These are phyloP conservation scores for Zoysia matrella DNA, from an alignment of 202 grass and related monocot genomes.

Conservation along the genomic window DNA sequence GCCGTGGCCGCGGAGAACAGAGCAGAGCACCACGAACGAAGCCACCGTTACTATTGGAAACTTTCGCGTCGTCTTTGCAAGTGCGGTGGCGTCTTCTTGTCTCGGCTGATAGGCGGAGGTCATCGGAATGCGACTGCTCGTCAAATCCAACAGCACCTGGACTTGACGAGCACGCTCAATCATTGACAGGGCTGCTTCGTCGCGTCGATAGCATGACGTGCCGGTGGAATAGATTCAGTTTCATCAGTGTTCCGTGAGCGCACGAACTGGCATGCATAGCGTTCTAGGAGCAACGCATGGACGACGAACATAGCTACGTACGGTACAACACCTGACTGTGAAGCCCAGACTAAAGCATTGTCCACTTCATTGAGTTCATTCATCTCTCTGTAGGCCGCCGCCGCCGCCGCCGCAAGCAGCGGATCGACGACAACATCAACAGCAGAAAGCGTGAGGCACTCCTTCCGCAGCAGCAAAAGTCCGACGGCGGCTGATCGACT, in stretches of 20 bases:
- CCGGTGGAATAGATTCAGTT: not conserved
- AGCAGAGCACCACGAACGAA: no score
- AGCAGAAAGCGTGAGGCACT: no score
- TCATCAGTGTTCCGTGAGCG: conserved; percentile 17
- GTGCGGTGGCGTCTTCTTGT: not conserved
- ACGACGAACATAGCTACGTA: not conserved
- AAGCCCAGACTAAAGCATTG: no score
- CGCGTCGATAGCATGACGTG: not conserved
- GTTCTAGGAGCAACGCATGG: not conserved
- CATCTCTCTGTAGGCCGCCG: no score
- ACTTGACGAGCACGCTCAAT: not conserved
- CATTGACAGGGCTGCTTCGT: not conserved
- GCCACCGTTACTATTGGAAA: not conserved
- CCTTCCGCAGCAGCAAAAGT: no score
- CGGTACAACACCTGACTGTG: no score
- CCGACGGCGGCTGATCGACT: no score
- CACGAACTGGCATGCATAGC: not conserved
- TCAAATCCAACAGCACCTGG: conserved; percentile 14
- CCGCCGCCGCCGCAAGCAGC: no score
- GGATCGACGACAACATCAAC: no score
- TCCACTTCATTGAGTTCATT: no score
- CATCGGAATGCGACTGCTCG: conserved; percentile 4
- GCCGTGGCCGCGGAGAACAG: no score
- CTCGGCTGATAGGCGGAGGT: not conserved
- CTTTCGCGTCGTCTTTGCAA: no score